phyloP scores from a whole-genome alignment of 169 alveolate genomes.

The Cryptosporidium felis region DNA sequence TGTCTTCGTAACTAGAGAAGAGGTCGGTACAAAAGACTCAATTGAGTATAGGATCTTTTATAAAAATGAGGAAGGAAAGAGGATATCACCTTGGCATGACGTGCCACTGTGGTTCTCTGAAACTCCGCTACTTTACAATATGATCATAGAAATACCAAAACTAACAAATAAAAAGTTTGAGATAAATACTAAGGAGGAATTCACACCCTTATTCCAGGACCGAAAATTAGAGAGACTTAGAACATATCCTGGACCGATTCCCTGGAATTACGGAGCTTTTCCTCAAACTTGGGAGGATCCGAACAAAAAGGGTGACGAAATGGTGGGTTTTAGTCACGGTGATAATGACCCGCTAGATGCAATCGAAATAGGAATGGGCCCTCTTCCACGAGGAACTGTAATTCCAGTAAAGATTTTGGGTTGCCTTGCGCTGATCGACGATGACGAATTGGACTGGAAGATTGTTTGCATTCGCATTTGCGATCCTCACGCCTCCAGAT shows the following conservation, averaged over 20 bases:
- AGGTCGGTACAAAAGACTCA: conserved; percentile 63
- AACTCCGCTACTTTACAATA: conserved; percentile 64
- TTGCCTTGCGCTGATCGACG: conserved; percentile 88
- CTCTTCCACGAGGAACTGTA: conserved; percentile 70
- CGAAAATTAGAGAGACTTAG: conserved; percentile 76
- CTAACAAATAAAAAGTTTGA: conserved; percentile 79
- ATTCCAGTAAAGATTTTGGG: conserved; percentile 83
- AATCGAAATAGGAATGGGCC: conserved; percentile 84
- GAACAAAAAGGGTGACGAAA: conserved; percentile 66
- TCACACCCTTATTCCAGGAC: conserved; percentile 79
- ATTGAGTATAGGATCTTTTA: conserved; percentile 39
- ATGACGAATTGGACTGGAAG: conserved; percentile 92
- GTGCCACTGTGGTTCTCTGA: conserved; percentile 72
- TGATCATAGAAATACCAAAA: conserved; percentile 81
- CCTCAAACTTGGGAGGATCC: conserved; percentile 95
- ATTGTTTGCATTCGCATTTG: conserved; percentile 80
- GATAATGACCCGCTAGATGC: conserved; percentile 94
- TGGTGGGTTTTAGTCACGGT: conserved; percentile 76
- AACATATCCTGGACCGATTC: conserved; percentile 83
- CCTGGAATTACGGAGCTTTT: conserved; percentile 91
- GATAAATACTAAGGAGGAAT: conserved; percentile 73
- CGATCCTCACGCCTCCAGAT: conserved; percentile 76
- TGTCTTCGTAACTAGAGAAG: conserved; percentile 53
- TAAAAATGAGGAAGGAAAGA: conserved; percentile 66
- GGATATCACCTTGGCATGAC: conserved; percentile 72